These are phyloP conservation scores for Arthrobotrys iridis DNA, from an alignment of 2,329 filamentous ascomycete species.

Conservation along the genomic window DNA sequence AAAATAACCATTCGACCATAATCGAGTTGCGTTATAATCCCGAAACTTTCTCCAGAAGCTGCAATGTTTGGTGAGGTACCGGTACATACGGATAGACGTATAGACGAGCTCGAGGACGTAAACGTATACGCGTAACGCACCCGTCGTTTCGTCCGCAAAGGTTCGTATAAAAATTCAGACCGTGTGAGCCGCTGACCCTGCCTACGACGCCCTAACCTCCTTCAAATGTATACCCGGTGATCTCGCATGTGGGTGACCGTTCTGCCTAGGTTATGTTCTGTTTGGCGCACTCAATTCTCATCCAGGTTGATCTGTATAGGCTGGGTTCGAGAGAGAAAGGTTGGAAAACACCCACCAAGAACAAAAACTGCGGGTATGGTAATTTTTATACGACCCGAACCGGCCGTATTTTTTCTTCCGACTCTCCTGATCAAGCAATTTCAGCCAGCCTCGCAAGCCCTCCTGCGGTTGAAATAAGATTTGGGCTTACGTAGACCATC, in stretches of 20 bases:
- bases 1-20: no score
- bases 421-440: not conserved
- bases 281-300: no score
- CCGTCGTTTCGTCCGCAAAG: not conserved
- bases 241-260: not conserved
- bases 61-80: no score
- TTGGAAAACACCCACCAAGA: not conserved
- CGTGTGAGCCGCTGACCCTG: not conserved
- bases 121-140: not conserved
- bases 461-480: not conserved
- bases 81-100: no score
- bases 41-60: no score
- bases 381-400: slow-evolving; percentile 1
- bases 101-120: no score
- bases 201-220: not conserved
- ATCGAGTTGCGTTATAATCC: no score
- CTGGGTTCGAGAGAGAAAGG: not conserved
- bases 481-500: slow-evolving; percentile 2
- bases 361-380: not conserved
- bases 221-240: not conserved
- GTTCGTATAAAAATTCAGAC: slow-evolving; percentile 30
- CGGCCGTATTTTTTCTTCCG: not conserved
- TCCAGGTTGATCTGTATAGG: no score
- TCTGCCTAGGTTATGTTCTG: not conserved
- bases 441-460: not conserved